Base-by-base conservation (phyloP, 768 basidiomycete genomes). In the Lenzites betulinus region DNA sequence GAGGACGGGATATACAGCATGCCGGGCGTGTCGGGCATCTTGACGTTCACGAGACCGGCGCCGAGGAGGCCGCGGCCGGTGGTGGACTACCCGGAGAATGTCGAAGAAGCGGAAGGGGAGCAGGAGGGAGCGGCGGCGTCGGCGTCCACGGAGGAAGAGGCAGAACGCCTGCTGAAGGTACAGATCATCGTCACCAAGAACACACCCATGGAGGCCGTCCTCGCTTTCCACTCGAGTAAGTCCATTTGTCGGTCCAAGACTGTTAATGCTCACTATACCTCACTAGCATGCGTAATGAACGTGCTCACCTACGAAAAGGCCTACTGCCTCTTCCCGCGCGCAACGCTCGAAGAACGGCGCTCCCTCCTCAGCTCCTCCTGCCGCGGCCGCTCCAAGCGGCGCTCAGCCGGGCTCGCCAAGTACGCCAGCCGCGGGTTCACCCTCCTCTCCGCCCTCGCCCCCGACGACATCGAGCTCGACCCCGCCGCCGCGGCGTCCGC, bases 241-340 rank as follows among this genome's bases (percentile, higher is more conserved):
- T 26, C 20, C 12, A 15, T 20, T 33, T 25, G 16, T 7, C 25
- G 18, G 11, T 4, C 30, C 5, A 1, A 79, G 75, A 15, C 30
- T 33, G 26, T 66, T 71, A 23, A 54, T 71, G 15, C 58, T 68
- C 33, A 22, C 23, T 39, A 44, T 20, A 39, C 75, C 59, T 69
- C 30, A 13, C 22, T 44, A 78, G 78, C 78, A 1, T 75, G 74
- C 59, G 78, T 79, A 2, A 78, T 79, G 75, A 81, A 82, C 55
- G 58, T 80, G 0, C 76, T 82, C 59, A 72, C 74, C 3, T 74
- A 75, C 64, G 67, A 77, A 6, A 68, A 67, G 0, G 81, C 79
- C 0, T 78, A 78, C 54, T 73, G 75, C 3, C 64, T 81, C 13
- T 81, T 74, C 63, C 81, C 81, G 1, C 30, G 59, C 1, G 75